Percentiles rank a stretch among this genome's conserved stretches.
These are phyloP conservation scores for Ophiostoma tasmaniense DNA, from an alignment of 2,329 filamentous ascomycete species.

Conservation along the genomic window DNA sequence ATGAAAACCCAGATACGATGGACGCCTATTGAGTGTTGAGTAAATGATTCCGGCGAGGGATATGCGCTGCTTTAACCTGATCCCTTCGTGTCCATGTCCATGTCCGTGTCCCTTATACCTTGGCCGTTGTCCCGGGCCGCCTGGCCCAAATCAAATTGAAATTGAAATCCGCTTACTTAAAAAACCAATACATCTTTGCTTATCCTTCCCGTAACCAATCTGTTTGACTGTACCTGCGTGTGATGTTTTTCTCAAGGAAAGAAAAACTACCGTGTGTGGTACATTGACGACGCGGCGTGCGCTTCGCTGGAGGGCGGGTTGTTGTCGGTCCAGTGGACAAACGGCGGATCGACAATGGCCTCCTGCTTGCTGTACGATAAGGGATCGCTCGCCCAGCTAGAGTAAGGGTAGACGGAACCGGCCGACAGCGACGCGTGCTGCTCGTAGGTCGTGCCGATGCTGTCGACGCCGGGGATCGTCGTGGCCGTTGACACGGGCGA, in stretches of 20 bases:
- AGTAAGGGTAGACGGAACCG: constrained; percentile 33
- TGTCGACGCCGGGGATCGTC: constrained; percentile 31
- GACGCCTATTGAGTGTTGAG: neutral
- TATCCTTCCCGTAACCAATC: neutral
- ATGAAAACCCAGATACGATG: neutral
- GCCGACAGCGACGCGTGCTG: constrained; percentile 32
- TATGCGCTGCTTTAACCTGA: neutral
- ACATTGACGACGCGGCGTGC: constrained; percentile 25
- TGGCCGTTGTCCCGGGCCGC: neutral
- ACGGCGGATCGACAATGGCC: constrained; percentile 27
- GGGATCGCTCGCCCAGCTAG: constrained; percentile 33
- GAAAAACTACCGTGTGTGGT: constrained; percentile 24
- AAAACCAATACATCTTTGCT: too few species aligned
- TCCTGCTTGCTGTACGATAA: constrained; percentile 6
- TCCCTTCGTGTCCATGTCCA: neutral
- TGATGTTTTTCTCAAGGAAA: too few species aligned
- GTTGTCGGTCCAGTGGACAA: constrained; percentile 30
- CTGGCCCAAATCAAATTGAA: neutral
- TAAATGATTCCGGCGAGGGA: neutral
- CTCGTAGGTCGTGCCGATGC: constrained; percentile 29
- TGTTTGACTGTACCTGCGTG: neutral
- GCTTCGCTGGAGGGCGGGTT: constrained; percentile 22
- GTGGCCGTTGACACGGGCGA: constrained; percentile 25
- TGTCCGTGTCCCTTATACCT: neutral
- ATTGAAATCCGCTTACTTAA: neutral